A percentile compares a stretch with the other conserved stretches of the same genome.
These are phyloP conservation scores for Zymoseptoria passerinii DNA, from an alignment of 2,329 filamentous ascomycete genomes.

Conservation along the genomic window DNA sequence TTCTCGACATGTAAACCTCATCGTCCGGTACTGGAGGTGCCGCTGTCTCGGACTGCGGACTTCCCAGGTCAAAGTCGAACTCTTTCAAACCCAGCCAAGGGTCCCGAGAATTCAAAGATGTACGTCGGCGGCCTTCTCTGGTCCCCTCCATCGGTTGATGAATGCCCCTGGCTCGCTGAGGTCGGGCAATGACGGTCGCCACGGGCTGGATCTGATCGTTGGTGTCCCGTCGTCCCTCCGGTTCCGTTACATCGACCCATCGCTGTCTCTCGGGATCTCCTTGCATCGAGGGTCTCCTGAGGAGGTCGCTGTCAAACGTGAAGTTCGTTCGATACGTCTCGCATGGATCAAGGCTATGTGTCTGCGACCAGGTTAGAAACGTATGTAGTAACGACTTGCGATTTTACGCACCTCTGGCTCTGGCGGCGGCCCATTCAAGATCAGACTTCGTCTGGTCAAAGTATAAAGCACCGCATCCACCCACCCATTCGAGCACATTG, in stretches of 20 bases:
- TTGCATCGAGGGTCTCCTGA: neutral
- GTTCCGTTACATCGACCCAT: neutral
- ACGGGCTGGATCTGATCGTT: neutral
- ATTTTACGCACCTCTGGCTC: neutral
- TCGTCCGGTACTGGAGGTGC: neutral
- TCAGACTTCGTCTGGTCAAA: slow-evolving; percentile 36
- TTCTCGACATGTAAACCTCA: neutral
- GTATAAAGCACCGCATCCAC: slow-evolving; percentile 51
- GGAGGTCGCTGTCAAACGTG: neutral
- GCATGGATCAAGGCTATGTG: neutral
- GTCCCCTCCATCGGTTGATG: neutral
- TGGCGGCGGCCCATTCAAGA: slow-evolving; percentile 1
- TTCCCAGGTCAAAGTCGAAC: neutral
- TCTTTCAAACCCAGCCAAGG: neutral
- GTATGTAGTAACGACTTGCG: neutral
- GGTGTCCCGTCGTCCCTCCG: neutral
- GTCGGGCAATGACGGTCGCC: neutral
- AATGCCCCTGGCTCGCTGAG: neutral
- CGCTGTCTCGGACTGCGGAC: neutral
- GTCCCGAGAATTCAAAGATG: neutral
- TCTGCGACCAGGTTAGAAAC: neutral
- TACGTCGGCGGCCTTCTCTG: neutral
- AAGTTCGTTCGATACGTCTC: neutral
- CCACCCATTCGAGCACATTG: slow-evolving; percentile 50
- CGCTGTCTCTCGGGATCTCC: neutral